Conservation (phyloP, 2,329 filamentous ascomycete genomes). For the Phymatotrichopsis omnivora region DNA sequence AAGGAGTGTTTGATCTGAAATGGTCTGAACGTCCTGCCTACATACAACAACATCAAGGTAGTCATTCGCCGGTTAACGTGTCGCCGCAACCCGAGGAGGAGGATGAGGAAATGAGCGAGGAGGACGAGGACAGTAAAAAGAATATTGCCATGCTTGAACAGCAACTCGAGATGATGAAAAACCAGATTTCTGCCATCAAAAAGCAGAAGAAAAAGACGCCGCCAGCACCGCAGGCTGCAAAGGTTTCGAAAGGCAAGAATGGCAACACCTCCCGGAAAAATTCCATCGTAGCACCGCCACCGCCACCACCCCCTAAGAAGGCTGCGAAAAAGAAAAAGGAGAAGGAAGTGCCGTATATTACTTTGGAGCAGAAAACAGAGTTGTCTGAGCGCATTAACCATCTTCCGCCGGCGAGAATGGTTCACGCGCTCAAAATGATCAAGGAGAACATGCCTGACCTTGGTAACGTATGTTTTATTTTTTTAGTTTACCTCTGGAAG, state of each 20-base stretch:
- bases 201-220: conserved; percentile 48
- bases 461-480: conserved; percentile 40
- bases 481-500: conserved; percentile 26
- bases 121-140: conserved; percentile 48
- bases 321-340: conserved; percentile 38
- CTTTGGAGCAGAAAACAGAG: conserved; percentile 74
- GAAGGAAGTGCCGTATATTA: conserved; percentile 43
- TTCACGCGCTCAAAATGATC: conserved; percentile 78
- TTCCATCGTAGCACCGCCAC: conserved; percentile 16
- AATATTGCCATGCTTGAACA: conserved; percentile 57
- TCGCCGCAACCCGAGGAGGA: conserved; percentile 60
- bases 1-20: conserved; percentile 63
- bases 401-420: conserved; percentile 66
- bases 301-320: conserved; percentile 30
- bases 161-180: conserved; percentile 64
- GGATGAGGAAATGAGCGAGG: conserved; percentile 54
- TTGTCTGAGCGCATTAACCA: conserved; percentile 78
- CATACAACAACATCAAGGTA: conserved; percentile 62
- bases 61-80: conserved; percentile 50
- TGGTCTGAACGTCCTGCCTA: conserved; percentile 73
- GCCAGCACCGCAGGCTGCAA: conserved; percentile 46
- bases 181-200: conserved; percentile 46
- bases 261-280: conserved; percentile 33
- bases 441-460: conserved; percentile 70
- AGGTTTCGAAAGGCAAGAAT: conserved; percentile 43